A percentile compares a stretch with the other conserved stretches of the same genome.
Evolutionary conservation across 176 grass and related monocot genomes (phyloP).

Genomic region (Thinopyrum elongatum): DNA sequence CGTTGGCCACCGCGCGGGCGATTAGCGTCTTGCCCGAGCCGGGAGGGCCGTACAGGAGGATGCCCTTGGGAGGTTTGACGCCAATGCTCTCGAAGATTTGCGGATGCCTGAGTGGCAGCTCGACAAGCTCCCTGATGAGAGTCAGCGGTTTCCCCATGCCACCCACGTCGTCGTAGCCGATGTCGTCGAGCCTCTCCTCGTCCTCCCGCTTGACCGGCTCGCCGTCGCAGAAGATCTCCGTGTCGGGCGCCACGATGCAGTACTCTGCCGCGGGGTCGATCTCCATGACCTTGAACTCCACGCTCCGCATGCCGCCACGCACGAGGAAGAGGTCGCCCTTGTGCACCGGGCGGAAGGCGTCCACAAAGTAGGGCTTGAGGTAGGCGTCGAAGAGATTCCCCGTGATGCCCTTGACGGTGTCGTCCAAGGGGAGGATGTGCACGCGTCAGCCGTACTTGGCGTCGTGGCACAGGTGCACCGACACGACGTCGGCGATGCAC

Average conservation of each 20-base stretch:
- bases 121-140: constrained; percentile 55
- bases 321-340: constrained; percentile 67
- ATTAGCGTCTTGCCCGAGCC: constrained; percentile 59
- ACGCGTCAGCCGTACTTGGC: constrained; percentile 44
- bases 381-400: constrained; percentile 60
- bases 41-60: constrained; percentile 50
- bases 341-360: constrained; percentile 47
- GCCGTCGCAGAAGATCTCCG: constrained; percentile 49
- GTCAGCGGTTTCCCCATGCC: constrained; percentile 63
- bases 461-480: constrained; percentile 57
- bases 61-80: constrained; percentile 68
- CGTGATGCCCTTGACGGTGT: constrained; percentile 48
- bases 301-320: constrained; percentile 49
- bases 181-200: constrained; percentile 49
- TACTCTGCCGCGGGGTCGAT: constrained; percentile 44
- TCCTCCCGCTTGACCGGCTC: constrained; percentile 56
- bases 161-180: constrained; percentile 62
- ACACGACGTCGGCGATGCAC: constrained; percentile 54
- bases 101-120: constrained; percentile 59
- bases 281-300: constrained; percentile 58
- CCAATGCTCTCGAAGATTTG: constrained; percentile 60
- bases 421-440: constrained; percentile 55
- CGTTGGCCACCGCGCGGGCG: constrained; percentile 53
- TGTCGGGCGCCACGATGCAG: constrained; percentile 39
- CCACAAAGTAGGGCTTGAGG: constrained; percentile 55